Evolutionary conservation across 2,329 filamentous ascomycete genomes (phyloP).

Genomic region (Botryotinia narcissicola): DNA sequence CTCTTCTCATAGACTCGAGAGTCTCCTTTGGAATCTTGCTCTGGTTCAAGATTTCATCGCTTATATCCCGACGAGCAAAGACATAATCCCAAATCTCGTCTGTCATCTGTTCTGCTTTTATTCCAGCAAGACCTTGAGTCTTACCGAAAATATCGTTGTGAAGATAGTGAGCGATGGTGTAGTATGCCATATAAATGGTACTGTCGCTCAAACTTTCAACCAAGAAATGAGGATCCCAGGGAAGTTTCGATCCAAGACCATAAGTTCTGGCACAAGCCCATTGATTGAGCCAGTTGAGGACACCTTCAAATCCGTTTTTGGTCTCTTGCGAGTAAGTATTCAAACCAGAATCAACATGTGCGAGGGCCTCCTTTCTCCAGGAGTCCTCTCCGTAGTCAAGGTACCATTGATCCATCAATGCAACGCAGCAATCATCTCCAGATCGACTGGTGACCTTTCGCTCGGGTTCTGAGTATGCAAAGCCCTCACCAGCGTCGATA

Average conservation of each 20-base stretch:
- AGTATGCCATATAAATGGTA: constrained; percentile 88
- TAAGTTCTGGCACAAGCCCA: constrained; percentile 94
- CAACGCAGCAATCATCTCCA: constrained; percentile 89
- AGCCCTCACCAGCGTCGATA: constrained; percentile 74
- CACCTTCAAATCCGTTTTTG: constrained; percentile 77
- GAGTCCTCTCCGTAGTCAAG: constrained; percentile 90
- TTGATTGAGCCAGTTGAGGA: constrained; percentile 87
- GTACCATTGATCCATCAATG: constrained; percentile 96
- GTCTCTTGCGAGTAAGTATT: constrained; percentile 80
- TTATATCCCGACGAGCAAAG: constrained; percentile 72
- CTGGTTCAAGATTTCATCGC: constrained; percentile 60
- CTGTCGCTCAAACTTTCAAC: constrained; percentile 91
- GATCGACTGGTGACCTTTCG: constrained; percentile 84
- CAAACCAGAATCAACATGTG: constrained; percentile 69
- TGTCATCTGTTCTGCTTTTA: constrained; percentile 82
- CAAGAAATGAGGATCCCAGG: constrained; percentile 87
- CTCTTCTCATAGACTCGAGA: constrained; percentile 77
- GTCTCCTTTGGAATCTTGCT: constrained; percentile 72
- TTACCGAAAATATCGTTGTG: constrained; percentile 86
- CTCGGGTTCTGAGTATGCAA: constrained; percentile 92
- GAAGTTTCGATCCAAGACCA: constrained; percentile 88
- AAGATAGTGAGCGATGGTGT: constrained; percentile 64
- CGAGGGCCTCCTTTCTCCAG: constrained; percentile 75
- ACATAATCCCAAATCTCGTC: constrained; percentile 97
- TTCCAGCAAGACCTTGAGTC: constrained; percentile 62